These are phyloP conservation scores for Metahyphopichia silvanorum DNA, from an alignment of 805 yeast genomes.

Conservation along the genomic window DNA sequence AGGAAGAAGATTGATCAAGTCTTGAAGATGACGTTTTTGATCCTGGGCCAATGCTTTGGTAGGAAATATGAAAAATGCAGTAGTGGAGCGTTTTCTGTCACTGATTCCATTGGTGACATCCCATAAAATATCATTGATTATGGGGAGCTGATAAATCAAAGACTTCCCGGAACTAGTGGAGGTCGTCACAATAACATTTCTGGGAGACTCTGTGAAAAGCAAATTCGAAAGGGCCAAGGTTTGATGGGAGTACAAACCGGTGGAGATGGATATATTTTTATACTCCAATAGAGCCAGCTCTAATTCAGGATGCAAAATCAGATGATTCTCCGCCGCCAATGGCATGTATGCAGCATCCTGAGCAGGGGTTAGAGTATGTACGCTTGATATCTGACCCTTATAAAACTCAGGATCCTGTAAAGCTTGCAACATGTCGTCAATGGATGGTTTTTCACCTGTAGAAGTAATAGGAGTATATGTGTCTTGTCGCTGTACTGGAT, in stretches of 20 bases:
- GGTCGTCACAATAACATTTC: conserved; percentile 84
- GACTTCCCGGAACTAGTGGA: conserved; percentile 97
- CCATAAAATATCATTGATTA: conserved; percentile 46
- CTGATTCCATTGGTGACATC: conserved; percentile 33
- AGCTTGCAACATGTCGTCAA: conserved; percentile 47
- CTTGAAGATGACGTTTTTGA: conserved; percentile 77
- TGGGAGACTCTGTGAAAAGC: conserved; percentile 24
- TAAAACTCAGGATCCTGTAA: conserved; percentile 51
- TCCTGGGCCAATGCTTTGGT: conserved; percentile 98
- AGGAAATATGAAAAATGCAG: conserved; percentile 89
- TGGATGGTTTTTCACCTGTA: conserved; percentile 25
- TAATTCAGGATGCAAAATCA: conserved; percentile 44
- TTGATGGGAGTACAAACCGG: conserved; percentile 74
- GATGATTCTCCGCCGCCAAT: conserved; percentile 21
- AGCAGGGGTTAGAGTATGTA: conserved; percentile 44
- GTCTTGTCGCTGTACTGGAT: conserved; percentile 40
- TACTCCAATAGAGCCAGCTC: conserved; percentile 46
- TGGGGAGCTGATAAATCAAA: conserved; percentile 85
- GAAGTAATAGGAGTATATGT: conserved; percentile 8
- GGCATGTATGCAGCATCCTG: conserved; percentile 44
- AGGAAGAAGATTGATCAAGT: conserved; percentile 50
- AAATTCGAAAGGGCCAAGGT: conserved; percentile 67
- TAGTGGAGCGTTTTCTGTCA: conserved; percentile 30
- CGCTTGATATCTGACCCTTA: conserved; percentile 57
- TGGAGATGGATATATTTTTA: conserved; percentile 41